phyloP scores from a whole-genome alignment of 1,284 basidiomycete species.

The Leccinum olivaceoglutinosum region DNA sequence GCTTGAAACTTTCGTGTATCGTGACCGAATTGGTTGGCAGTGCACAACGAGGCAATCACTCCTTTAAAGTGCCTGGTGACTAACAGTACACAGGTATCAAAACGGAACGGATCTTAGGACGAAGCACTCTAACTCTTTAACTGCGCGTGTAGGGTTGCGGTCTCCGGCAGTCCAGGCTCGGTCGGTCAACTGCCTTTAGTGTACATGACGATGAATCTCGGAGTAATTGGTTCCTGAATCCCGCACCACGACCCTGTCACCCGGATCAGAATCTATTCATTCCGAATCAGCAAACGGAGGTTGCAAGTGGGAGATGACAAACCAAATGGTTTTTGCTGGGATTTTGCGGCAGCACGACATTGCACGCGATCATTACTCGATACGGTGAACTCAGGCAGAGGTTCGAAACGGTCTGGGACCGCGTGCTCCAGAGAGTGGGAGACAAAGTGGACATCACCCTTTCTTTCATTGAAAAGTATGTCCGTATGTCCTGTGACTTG shows the following conservation, averaged over 20 bases:
- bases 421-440: slow-evolving; percentile 57
- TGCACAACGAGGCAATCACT: slow-evolving; percentile 24
- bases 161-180: slow-evolving; percentile 15
- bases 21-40: slow-evolving; percentile 19
- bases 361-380: slow-evolving; percentile 56
- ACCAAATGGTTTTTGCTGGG: slow-evolving; percentile 25
- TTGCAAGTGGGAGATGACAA: slow-evolving; percentile 20
- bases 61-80: slow-evolving; percentile 15
- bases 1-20: slow-evolving; percentile 13
- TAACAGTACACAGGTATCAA: slow-evolving; percentile 16
- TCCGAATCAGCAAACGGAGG: slow-evolving; percentile 28
- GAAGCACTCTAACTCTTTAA: slow-evolving; percentile 23
- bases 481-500: slow-evolving; percentile 3
- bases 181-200: slow-evolving; percentile 25
- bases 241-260: slow-evolving; percentile 29
- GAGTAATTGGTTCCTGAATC: slow-evolving; percentile 28
- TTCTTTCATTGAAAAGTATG: slow-evolving; percentile 68
- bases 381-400: slow-evolving; percentile 57
- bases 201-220: slow-evolving; percentile 33
- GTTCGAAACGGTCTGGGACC: slow-evolving; percentile 71
- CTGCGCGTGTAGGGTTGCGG: slow-evolving; percentile 16
- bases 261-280: slow-evolving; percentile 26
- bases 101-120: slow-evolving; percentile 22
- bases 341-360: slow-evolving; percentile 39
- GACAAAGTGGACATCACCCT: slow-evolving; percentile 68